Conservation (phyloP, 2,329 filamentous ascomycete genomes). For the Botrytis galanthina region DNA sequence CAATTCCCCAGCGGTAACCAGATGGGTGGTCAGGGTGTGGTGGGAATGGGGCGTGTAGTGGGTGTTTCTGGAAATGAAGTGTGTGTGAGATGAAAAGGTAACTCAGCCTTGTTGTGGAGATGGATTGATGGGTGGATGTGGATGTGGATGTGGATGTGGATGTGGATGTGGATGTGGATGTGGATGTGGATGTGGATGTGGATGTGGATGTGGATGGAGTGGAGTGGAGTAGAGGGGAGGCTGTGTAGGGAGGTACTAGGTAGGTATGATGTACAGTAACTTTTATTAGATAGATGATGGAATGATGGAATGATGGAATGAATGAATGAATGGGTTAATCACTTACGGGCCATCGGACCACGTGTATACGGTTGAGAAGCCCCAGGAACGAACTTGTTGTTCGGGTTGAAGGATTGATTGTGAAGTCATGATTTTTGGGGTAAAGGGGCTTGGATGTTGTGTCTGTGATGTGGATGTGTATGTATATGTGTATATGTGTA, state of each 20-base stretch:
- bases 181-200: no score
- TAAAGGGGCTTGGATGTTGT: not conserved
- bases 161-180: no score
- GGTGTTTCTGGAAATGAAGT: slow-evolving; percentile 52
- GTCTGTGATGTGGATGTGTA: not conserved
- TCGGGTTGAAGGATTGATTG: slow-evolving; percentile 51
- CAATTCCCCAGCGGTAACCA: slow-evolving; percentile 63
- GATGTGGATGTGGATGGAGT: no score
- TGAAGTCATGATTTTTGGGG: slow-evolving; percentile 22
- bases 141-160: no score
- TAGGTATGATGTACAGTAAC: not conserved
- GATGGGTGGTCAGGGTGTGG: slow-evolving; percentile 62
- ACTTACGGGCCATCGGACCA: slow-evolving; percentile 70
- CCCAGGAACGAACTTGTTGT: slow-evolving; percentile 64
- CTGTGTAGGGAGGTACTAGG: not conserved
- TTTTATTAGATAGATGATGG: no score
- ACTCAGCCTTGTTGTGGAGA: slow-evolving; percentile 16
- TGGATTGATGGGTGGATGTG: not conserved
- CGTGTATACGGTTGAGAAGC: slow-evolving; percentile 66
- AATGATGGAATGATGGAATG: not conserved
- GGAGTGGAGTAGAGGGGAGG: not conserved
- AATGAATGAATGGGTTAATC: not conserved
- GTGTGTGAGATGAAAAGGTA: slow-evolving; percentile 6
- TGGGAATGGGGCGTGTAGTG: slow-evolving; percentile 70
- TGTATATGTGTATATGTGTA: not conserved